These are phyloP conservation scores for Phytopythium oedochilum DNA, from an alignment of 352 stramenopile species.

Conservation along the genomic window DNA sequence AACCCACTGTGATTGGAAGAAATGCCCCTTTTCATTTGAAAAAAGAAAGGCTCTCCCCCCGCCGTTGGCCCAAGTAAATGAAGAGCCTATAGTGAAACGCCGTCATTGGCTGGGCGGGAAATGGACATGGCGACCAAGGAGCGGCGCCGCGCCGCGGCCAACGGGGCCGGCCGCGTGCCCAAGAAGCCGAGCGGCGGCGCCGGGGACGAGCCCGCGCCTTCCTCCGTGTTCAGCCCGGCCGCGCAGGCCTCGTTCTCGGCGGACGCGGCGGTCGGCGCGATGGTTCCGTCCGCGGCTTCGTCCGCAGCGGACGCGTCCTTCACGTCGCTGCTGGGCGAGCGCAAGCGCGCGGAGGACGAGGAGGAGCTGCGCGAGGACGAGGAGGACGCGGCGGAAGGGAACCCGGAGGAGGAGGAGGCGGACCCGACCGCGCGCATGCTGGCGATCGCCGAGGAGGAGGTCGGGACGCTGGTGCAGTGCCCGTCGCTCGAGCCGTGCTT, in stretches of 20 bases:
- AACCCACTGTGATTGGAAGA: too few relatives aligned
- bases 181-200: conserved; percentile 12
- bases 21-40: too few relatives aligned
- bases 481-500: conserved; percentile 68
- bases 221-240: conserved; percentile 1
- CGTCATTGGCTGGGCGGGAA: background rate
- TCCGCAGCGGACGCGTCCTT: conserved; percentile 20
- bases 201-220: background rate
- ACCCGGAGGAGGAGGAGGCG: conserved; percentile 38
- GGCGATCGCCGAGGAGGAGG: conserved; percentile 49
- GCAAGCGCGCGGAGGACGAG: conserved; percentile 53
- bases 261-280: background rate
- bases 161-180: conserved; percentile 10
- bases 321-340: conserved; percentile 50
- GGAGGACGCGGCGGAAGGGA: conserved; percentile 42
- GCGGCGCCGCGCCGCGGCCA: conserved; percentile 13
- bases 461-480: conserved; percentile 62
- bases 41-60: too few relatives aligned
- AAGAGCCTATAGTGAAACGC: background rate
- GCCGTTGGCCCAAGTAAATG: too few relatives aligned
- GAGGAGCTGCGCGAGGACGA: conserved; percentile 14
- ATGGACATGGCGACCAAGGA: conserved; percentile 26
- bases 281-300: conserved; percentile 7
- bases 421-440: conserved; percentile 30
- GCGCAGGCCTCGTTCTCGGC: background rate